Percentiles rank a stretch among this genome's conserved stretches.
phyloP scores from a whole-genome alignment of 164 flowering plant species.

The Macadamia tetraphylla region DNA sequence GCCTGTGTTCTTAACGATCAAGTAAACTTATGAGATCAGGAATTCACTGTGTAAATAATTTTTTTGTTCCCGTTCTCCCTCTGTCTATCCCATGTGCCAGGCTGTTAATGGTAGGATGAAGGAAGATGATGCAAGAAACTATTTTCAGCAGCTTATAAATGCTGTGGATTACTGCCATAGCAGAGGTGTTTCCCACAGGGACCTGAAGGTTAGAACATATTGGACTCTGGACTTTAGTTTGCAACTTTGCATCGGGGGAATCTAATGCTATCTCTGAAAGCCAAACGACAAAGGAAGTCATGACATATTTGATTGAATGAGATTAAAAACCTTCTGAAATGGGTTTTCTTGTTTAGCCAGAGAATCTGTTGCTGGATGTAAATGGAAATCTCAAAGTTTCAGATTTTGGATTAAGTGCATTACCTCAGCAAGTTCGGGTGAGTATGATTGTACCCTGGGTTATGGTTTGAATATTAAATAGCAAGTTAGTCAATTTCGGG shows the following conservation, averaged over 20 bases:
- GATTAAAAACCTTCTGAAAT: background rate
- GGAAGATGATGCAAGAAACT: conserved; percentile 92
- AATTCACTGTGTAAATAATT: background rate
- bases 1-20: background rate
- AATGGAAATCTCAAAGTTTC: conserved; percentile 88
- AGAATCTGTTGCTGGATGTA: conserved; percentile 87
- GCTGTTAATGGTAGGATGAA: conserved; percentile 71
- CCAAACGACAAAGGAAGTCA: no score
- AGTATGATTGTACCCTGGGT: conserved; percentile 24
- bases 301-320: no score
- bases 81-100: conserved; percentile 24
- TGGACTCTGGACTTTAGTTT: background rate
- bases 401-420: conserved; percentile 95
- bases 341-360: conserved; percentile 57
- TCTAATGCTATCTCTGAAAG: no score
- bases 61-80: background rate
- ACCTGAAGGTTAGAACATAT: conserved; percentile 57
- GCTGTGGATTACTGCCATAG: conserved; percentile 99
- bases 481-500: background rate
- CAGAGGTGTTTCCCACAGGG: conserved; percentile 93
- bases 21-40: background rate
- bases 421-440: conserved; percentile 97
- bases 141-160: conserved; percentile 90
- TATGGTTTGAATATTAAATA: background rate
- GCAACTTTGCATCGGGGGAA: no score